These are phyloP conservation scores for Meyerozyma smithsonii DNA, from an alignment of 1,139 yeast genomes.

Conservation along the genomic window DNA sequence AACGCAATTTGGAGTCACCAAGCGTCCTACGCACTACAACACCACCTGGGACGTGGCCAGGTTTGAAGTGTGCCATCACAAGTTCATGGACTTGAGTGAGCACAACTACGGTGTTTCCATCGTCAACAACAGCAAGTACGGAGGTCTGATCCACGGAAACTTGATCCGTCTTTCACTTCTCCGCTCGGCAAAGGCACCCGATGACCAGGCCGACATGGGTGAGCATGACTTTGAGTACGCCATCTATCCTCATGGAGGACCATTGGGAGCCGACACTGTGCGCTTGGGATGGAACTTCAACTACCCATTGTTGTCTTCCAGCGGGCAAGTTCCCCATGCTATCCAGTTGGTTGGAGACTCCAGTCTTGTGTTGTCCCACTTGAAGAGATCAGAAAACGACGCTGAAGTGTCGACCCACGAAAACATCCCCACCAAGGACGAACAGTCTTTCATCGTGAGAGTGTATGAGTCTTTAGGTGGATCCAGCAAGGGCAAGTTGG, in stretches of 20 bases:
- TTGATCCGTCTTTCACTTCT: slow-evolving; percentile 76
- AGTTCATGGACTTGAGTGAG: slow-evolving; percentile 89
- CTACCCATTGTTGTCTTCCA: slow-evolving; percentile 35
- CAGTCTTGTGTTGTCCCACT: slow-evolving; percentile 64
- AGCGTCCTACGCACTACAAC: slow-evolving; percentile 89
- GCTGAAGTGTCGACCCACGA: slow-evolving; percentile 38
- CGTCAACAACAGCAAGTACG: slow-evolving; percentile 82
- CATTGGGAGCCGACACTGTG: slow-evolving; percentile 59
- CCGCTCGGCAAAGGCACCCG: slow-evolving; percentile 88
- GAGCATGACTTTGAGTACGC: slow-evolving; percentile 79
- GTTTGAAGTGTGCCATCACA: slow-evolving; percentile 93
- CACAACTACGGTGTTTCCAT: slow-evolving; percentile 83
- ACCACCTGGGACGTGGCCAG: slow-evolving; percentile 96
- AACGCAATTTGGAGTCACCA: slow-evolving; percentile 88
- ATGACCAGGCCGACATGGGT: slow-evolving; percentile 92
- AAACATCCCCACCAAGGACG: slow-evolving; percentile 36
- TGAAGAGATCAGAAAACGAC: slow-evolving; percentile 90
- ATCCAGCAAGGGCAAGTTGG: slow-evolving; percentile 45
- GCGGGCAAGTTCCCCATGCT: slow-evolving; percentile 18
- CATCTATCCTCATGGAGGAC: slow-evolving; percentile 73
- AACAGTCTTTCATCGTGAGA: slow-evolving; percentile 60
- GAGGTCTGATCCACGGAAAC: slow-evolving; percentile 88
- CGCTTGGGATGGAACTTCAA: slow-evolving; percentile 78
- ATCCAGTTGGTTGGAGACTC: slow-evolving; percentile 40
- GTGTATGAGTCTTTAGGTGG: slow-evolving; percentile 90